A percentile compares a stretch with the other conserved stretches of the same genome.
These are phyloP conservation scores for Aspergillus neotritici DNA, from an alignment of 2,329 filamentous ascomycete genomes.

Conservation along the genomic window DNA sequence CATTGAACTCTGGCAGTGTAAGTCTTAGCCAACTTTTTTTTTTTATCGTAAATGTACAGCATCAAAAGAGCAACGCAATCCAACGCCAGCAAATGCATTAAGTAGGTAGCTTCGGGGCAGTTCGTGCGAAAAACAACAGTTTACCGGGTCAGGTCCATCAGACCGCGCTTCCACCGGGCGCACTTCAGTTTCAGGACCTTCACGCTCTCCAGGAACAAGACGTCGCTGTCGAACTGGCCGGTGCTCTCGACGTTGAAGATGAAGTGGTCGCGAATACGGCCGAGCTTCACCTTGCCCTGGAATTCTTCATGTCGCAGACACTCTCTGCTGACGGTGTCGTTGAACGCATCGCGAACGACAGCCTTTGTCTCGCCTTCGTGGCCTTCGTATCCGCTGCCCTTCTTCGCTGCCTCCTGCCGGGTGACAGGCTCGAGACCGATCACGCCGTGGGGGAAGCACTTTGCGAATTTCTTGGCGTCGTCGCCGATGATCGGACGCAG, in stretches of 20 bases:
- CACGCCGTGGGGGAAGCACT: conserved; percentile 85
- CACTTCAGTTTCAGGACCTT: conserved; percentile 83
- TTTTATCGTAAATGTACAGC: conserved; percentile 30
- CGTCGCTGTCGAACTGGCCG: conserved; percentile 90
- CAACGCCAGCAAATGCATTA: conserved; percentile 39
- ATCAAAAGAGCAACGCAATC: conserved; percentile 23
- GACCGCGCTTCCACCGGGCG: conserved; percentile 40
- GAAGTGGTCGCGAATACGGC: conserved; percentile 87
- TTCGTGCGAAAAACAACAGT: conserved; percentile 3
- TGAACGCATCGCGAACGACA: conserved; percentile 81
- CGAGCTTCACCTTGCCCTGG: conserved; percentile 89
- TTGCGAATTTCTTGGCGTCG: conserved; percentile 82
- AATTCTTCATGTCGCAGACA: conserved; percentile 89
- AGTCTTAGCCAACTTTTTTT: conserved; percentile 31
- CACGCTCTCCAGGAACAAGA: conserved; percentile 85
- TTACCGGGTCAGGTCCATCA: conserved; percentile 40
- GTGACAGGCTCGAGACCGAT: conserved; percentile 73
- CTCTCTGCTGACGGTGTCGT: conserved; percentile 91
- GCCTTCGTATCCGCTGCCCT: conserved; percentile 63
- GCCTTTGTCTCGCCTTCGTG: conserved; percentile 78
- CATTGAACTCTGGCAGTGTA: conserved; percentile 29
- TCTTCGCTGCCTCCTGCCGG: conserved; percentile 54
- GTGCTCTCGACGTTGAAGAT: conserved; percentile 95
- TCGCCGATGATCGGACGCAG: conserved; percentile 73
- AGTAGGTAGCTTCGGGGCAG: conserved; percentile 17